Evolutionary conservation across 768 basidiomycete species (phyloP), one percentile per base, ranked within the genome.

Genomic region (Paxillus ammoniavirescens): DNA sequence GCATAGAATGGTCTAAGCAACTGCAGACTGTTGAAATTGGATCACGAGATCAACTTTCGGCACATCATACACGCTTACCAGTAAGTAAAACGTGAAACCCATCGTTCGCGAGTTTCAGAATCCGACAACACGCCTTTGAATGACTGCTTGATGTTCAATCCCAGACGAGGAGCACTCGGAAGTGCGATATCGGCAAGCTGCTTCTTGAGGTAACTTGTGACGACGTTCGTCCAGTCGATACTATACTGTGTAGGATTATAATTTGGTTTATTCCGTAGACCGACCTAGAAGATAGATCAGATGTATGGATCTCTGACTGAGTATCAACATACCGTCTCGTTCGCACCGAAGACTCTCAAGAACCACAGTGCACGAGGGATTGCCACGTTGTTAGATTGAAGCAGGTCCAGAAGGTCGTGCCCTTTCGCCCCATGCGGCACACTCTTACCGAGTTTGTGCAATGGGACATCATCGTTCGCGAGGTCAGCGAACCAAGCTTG

Each of bases 401-500:
- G 70, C 41, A 93, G 73, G 55, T 93, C 91, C 47, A 94, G 73
- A 28, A 93, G 77, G 61, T 92, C 91, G 57, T 87, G 84, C 2
- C 91, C 92, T 68, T 91, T 93, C 4, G 86, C 86, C 0, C 89
- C 89, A 63, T 93, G 89, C 2, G 91, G 92, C 5, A 93, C 88
- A 64, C 83, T 89, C 71, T 91, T 91, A 6, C 88, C 88, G 9
- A 93, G 74, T 64, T 89, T 92, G 64, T 87, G 75, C 14, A 93
- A 75, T 5, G 91, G 91, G 13, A 93, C 87, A 31, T 84, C 77
- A 1, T 90, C 83, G 58, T 93, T 82, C 12, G 91, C 89, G 10
- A 93, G 79, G 62, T 92, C 90, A 8, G 82, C 79, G 63, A 92
- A 89, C 91, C 91, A 93, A 7, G 86, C 76, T 52, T 85, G 80